Evolutionary conservation across 208 protist species (phyloP).

Genomic region (Novymonas esmeraldas): DNA sequence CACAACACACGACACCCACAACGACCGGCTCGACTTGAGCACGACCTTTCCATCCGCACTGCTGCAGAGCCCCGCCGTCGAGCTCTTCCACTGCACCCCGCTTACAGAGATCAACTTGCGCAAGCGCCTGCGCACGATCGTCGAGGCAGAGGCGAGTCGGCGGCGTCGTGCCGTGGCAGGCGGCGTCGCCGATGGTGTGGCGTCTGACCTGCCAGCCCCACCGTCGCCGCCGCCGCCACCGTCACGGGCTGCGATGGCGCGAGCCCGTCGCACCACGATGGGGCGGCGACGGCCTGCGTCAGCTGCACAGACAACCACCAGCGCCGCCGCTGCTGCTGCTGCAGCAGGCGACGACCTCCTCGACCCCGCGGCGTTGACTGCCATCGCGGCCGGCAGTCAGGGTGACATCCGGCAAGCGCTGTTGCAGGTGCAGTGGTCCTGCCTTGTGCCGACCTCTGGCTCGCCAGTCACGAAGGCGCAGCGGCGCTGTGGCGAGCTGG

Average conservation of each 20-base stretch:
- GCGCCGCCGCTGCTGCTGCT: not conserved
- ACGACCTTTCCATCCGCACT: conserved; percentile 47
- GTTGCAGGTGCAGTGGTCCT: conserved; percentile 69
- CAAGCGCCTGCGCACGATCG: conserved; percentile 46
- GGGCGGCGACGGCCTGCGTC: not conserved
- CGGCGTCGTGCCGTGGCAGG: no score
- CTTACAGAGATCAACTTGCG: conserved; percentile 72
- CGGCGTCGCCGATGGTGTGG: not conserved
- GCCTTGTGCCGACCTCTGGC: conserved; percentile 24
- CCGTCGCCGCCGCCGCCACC: not conserved
- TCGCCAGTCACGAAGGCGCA: not conserved
- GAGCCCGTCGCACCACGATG: not conserved
- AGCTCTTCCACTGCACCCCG: conserved; percentile 79
- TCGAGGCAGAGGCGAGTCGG: conserved; percentile 25
- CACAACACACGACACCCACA: conserved; percentile 89
- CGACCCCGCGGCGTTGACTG: conserved; percentile 25
- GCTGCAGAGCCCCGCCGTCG: conserved; percentile 44
- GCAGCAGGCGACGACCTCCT: conserved; percentile 6
- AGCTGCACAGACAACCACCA: not conserved
- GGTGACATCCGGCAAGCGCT: conserved; percentile 87
- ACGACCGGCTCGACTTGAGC: conserved; percentile 65
- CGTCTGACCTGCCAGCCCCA: not conserved
- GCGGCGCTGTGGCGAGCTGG: not conserved
- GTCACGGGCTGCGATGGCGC: not conserved
- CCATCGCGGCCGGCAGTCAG: conserved; percentile 54